phyloP scores from a whole-genome alignment of 441 rosid genomes.

The Geranium incanum region DNA sequence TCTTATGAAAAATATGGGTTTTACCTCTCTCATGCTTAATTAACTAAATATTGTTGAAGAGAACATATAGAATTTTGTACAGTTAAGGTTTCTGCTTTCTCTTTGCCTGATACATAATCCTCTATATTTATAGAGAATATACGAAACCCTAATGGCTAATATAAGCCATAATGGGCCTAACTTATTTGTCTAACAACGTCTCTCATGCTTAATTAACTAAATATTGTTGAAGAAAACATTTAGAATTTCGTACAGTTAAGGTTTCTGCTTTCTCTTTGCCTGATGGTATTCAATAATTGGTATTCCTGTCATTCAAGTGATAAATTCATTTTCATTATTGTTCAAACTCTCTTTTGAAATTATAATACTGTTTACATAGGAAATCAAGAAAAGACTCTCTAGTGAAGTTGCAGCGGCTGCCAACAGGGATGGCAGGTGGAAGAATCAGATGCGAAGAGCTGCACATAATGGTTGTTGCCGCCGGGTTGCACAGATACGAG shows the following conservation, averaged over 20 bases:
- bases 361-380: conserved; percentile 43
- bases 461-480: conserved; percentile 97
- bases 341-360: conserved; percentile 26
- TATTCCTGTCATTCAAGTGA: conserved; percentile 8
- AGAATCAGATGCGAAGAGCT: conserved; percentile 86
- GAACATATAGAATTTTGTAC: neutral
- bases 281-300: conserved; percentile 8
- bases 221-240: neutral
- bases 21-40: neutral
- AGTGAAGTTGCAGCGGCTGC: conserved; percentile 84
- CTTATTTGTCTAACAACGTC: neutral
- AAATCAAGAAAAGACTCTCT: conserved; percentile 81
- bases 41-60: neutral
- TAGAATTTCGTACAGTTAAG: neutral
- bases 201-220: neutral
- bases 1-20: neutral
- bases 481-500: conserved; percentile 80
- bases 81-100: neutral
- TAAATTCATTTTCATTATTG: conserved; percentile 6
- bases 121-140: no score
- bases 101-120: no score
- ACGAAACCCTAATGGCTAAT: no score
- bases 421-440: conserved; percentile 84
- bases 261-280: conserved; percentile 5
- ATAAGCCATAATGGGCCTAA: no score